Conservation (phyloP, 768 basidiomycete species). For the Asterophora lycoperdoides region DNA sequence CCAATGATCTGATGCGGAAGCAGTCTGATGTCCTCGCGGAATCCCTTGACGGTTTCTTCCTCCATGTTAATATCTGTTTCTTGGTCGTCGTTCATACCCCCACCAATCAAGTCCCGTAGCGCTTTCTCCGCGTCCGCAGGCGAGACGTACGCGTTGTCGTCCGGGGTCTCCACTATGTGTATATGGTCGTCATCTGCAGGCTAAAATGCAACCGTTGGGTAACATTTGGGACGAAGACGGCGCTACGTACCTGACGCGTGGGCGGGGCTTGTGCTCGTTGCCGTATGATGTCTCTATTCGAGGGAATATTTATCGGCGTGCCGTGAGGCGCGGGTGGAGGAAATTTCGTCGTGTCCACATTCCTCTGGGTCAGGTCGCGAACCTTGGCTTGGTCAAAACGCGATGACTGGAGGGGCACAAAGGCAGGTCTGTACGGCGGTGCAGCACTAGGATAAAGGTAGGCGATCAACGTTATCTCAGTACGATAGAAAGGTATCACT, state of each 20-base stretch:
- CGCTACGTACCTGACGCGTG: neutral
- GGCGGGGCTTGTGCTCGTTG: conserved; percentile 8
- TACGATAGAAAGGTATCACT: neutral
- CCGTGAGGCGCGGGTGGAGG: conserved; percentile 14
- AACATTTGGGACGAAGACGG: neutral
- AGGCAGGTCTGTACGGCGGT: neutral
- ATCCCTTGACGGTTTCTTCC: conserved; percentile 73
- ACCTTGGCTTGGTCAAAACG: conserved; percentile 7
- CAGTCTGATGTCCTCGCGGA: conserved; percentile 62
- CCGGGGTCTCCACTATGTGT: conserved; percentile 23
- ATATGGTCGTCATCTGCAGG: conserved; percentile 29
- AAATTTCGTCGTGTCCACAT: conserved; percentile 6
- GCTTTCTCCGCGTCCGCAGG: conserved; percentile 70
- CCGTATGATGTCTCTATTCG: conserved; percentile 24
- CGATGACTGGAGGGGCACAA: conserved; percentile 6
- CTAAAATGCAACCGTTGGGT: neutral
- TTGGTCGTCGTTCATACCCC: conserved; percentile 56
- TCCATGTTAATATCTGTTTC: conserved; percentile 56
- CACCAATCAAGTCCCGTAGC: conserved; percentile 70
- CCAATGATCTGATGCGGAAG: conserved; percentile 89
- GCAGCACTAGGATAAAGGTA: neutral
- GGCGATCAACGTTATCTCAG: neutral
- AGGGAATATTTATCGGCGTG: conserved; percentile 32
- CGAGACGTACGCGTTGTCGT: conserved; percentile 30
- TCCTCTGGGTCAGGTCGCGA: conserved; percentile 10